phyloP scores from a whole-genome alignment of 1,284 basidiomycete species.

The Anthracocystis walkeri region DNA sequence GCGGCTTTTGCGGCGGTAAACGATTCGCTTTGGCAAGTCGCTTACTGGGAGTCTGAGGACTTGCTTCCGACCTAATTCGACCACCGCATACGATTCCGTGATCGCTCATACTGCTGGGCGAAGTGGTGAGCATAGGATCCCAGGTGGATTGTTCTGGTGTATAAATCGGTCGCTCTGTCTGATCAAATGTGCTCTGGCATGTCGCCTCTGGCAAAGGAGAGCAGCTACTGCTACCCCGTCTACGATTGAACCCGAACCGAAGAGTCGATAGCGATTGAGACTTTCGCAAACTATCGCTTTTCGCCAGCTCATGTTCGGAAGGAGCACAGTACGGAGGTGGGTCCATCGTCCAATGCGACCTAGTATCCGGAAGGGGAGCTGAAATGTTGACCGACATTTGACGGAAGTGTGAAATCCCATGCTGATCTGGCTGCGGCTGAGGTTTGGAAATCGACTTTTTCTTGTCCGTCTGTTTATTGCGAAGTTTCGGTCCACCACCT shows the following conservation, averaged over 20 bases:
- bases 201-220: background rate
- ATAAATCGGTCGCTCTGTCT: background rate
- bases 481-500: constrained; percentile 8
- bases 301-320: background rate
- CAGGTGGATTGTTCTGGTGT: constrained; percentile 11
- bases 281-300: constrained; percentile 20
- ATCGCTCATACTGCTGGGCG: constrained; percentile 18
- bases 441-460: constrained; percentile 12
- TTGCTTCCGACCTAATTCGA: background rate
- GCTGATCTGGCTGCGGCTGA: background rate
- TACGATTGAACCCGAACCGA: constrained; percentile 13
- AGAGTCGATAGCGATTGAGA: constrained; percentile 26
- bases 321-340: constrained; percentile 24
- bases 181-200: background rate
- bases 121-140: constrained; percentile 9
- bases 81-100: constrained; percentile 12
- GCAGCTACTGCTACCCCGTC: constrained; percentile 1
- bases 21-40: constrained; percentile 13
- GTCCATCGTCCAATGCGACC: background rate
- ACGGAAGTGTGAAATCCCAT: background rate
- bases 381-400: constrained; percentile 1
- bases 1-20: constrained; percentile 47
- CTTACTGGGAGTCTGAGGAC: constrained; percentile 6
- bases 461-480: constrained; percentile 10
- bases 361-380: background rate